Conservation (phyloP, 495 filamentous ascomycete species). For the Daldinia concentrica region DNA sequence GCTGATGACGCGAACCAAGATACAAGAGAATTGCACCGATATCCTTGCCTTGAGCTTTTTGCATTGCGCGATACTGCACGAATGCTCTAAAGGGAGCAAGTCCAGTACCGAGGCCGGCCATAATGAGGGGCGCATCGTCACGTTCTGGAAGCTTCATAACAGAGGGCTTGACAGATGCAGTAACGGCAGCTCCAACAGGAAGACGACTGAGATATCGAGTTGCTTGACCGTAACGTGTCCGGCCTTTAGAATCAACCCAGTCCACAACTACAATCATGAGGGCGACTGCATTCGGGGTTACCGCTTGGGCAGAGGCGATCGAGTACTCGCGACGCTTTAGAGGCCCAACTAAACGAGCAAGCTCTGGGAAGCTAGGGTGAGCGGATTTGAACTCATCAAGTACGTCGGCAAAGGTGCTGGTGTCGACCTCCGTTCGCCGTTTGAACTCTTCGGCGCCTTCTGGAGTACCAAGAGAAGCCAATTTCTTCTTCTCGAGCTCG, state of each 20-base stretch:
- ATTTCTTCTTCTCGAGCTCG: constrained; percentile 79
- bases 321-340: constrained; percentile 98
- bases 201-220: constrained; percentile 86
- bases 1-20: constrained; percentile 95
- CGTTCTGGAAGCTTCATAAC: constrained; percentile 93
- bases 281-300: constrained; percentile 84
- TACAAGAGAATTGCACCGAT: constrained; percentile 94
- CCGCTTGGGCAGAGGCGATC: constrained; percentile 94
- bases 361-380: constrained; percentile 88
- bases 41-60: constrained; percentile 92
- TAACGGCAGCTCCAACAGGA: constrained; percentile 76
- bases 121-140: constrained; percentile 91
- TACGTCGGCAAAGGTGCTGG: constrained; percentile 89
- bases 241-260: constrained; percentile 89
- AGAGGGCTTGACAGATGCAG: constrained; percentile 93
- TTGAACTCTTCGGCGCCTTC: constrained; percentile 96
- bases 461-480: constrained; percentile 78
- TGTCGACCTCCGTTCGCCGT: constrained; percentile 91
- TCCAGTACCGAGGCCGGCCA: constrained; percentile 98
- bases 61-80: constrained; percentile 96
- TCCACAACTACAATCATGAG: constrained; percentile 97
- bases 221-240: constrained; percentile 90
- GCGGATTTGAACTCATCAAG: constrained; percentile 88
- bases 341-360: constrained; percentile 86
- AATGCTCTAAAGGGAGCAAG: constrained; percentile 98